A percentile compares a stretch with the other conserved stretches of the same genome.
Conservation (phyloP, 352 stramenopile genomes). For the Globisporangium irregulare region DNA sequence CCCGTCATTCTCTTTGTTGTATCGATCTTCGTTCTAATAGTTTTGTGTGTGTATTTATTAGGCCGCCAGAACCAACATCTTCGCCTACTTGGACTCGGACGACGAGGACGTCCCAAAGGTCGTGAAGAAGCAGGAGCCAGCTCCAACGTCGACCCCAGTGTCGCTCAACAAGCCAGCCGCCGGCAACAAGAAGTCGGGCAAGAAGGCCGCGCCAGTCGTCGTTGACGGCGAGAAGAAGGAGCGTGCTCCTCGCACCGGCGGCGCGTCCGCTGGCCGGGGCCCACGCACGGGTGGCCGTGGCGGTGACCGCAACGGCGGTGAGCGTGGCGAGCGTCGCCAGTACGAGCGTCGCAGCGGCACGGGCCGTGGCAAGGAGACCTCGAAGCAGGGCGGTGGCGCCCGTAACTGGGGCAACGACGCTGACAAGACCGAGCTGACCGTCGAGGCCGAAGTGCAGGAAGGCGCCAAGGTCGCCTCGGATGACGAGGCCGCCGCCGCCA, state of each 20-base stretch:
- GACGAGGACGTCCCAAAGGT: slow-evolving; percentile 71
- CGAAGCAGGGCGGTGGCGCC: slow-evolving; percentile 92
- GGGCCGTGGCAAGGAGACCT: slow-evolving; percentile 94
- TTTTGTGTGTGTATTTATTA: slow-evolving; percentile 12
- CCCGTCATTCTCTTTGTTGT: neutral
- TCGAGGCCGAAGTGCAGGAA: slow-evolving; percentile 56
- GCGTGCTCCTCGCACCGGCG: slow-evolving; percentile 44
- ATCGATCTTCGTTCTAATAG: neutral
- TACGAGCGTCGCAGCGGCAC: slow-evolving; percentile 95
- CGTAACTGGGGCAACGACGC: slow-evolving; percentile 96
- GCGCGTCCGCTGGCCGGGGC: slow-evolving; percentile 39
- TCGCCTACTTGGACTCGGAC: slow-evolving; percentile 72
- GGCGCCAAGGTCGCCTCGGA: slow-evolving; percentile 43
- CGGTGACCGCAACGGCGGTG: slow-evolving; percentile 44
- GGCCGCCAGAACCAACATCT: slow-evolving; percentile 65
- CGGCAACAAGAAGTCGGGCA: slow-evolving; percentile 77
- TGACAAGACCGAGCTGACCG: slow-evolving; percentile 87
- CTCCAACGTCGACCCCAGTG: slow-evolving; percentile 51
- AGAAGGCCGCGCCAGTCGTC: slow-evolving; percentile 45
- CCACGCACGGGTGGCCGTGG: slow-evolving; percentile 42
- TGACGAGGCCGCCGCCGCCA: slow-evolving; percentile 54
- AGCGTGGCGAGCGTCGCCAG: slow-evolving; percentile 71
- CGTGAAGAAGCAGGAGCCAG: slow-evolving; percentile 52
- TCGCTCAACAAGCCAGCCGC: slow-evolving; percentile 80
- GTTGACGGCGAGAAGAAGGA: slow-evolving; percentile 47